A percentile compares a stretch with the other conserved stretches of the same genome.
phyloP scores from a whole-genome alignment of 2,329 filamentous ascomycete genomes.

The Neonectria sp. region DNA sequence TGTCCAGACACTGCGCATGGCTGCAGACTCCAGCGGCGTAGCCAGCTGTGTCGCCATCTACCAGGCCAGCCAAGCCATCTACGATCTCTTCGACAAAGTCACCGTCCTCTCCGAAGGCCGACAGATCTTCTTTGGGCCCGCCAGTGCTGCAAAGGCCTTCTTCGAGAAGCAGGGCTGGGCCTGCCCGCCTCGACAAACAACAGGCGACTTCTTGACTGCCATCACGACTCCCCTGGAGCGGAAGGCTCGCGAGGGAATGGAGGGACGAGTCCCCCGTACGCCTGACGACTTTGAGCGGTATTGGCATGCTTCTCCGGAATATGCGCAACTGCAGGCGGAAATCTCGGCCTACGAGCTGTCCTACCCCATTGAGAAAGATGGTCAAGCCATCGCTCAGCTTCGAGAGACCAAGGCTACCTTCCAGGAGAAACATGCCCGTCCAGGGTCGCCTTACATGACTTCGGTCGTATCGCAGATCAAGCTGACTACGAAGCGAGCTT shows the following conservation, averaged over 20 bases:
- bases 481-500: conserved; percentile 64
- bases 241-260: conserved; percentile 67
- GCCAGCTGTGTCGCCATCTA: conserved; percentile 78
- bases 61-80: conserved; percentile 77
- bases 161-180: conserved; percentile 78
- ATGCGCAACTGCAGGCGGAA: conserved; percentile 57
- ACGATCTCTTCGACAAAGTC: conserved; percentile 82
- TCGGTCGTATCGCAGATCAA: conserved; percentile 67
- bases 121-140: conserved; percentile 81
- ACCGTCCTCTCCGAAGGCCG: conserved; percentile 81
- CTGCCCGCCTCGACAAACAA: conserved; percentile 76
- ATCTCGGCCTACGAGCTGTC: conserved; percentile 64
- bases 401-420: conserved; percentile 59
- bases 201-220: conserved; percentile 77
- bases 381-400: conserved; percentile 55
- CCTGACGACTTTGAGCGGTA: conserved; percentile 75
- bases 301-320: conserved; percentile 62
- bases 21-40: conserved; percentile 73
- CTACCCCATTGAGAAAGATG: conserved; percentile 57
- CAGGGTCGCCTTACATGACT: conserved; percentile 67
- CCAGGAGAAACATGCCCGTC: conserved; percentile 67
- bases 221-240: conserved; percentile 76
- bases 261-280: conserved; percentile 73
- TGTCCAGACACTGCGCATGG: conserved; percentile 73
- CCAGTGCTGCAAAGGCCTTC: conserved; percentile 70